Evolutionary conservation across 2,329 filamentous ascomycete species (phyloP), one percentile per base, ranked within the genome.

Genomic region (Colletotrichum salicis): DNA sequence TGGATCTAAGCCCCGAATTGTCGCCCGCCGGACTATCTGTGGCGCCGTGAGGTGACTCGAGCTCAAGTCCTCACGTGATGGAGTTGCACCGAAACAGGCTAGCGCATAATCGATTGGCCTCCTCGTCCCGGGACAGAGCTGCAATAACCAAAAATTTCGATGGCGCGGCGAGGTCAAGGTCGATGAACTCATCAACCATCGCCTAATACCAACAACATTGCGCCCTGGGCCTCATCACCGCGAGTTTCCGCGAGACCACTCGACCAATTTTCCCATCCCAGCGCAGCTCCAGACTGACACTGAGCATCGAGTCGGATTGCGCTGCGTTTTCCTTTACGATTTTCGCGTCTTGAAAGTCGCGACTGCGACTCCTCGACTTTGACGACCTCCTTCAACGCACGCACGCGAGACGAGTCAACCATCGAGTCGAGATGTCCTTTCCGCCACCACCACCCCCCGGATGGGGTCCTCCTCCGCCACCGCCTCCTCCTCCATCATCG

Each of bases 391-490:
- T 48, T 48, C 41, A 8, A 48, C 41, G 8, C 71, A 58, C 64
- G 12, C 33, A 64, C 68, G 56, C 67, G 60, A 64, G 57, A 52
- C 64, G 48, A 59, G 41, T 48, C 52, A 5, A 73, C 35, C 35
- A 64, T 41, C 59, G 54, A 72, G 67, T 74, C 77, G 81, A 76
- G 69, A 89, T 89, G 87, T 87, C 87, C 75, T 84, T 81, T 67
- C 87, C 86, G 58, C 88, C 88, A 71, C 88, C 88, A 19, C 88
- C 88, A 51, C 88, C 88, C 62, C 88, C 88, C 33, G 87, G 88
- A 72, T 90, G 87, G 87, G 87, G 86, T 12, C 83, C 83, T 51
- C 83, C 83, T 2, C 83, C 83, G 0, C 83, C 84, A 5, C 85
- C 85, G 57, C 80, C 84, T 59, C 87, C 90, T 67, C 90, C 90